phyloP scores from a whole-genome alignment of 2,329 filamentous ascomycete genomes.

The Beauveria pseudobassiana region DNA sequence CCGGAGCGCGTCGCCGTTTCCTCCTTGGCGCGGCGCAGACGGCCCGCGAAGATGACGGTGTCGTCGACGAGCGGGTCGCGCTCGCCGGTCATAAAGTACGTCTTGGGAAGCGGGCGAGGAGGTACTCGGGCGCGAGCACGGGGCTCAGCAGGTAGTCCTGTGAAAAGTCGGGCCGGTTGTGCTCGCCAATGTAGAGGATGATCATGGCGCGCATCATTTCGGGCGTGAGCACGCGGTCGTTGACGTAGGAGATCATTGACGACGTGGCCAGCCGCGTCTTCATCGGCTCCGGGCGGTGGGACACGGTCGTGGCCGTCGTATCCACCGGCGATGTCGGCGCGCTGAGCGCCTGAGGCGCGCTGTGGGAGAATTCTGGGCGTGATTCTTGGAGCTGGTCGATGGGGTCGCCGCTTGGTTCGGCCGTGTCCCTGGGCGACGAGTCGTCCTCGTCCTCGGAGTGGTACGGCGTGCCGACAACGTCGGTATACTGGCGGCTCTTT shows the following conservation, averaged over 20 bases:
- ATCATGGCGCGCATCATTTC: slow-evolving; percentile 99
- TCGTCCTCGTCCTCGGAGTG: slow-evolving; percentile 69
- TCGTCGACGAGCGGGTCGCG: slow-evolving; percentile 93
- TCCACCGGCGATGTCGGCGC: slow-evolving; percentile 13
- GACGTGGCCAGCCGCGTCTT: slow-evolving; percentile 87
- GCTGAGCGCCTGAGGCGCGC: slow-evolving; percentile 30
- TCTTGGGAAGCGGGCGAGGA: slow-evolving; percentile 84
- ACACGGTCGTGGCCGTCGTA: slow-evolving; percentile 26
- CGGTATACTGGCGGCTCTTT: slow-evolving; percentile 84
- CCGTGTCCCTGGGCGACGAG: slow-evolving; percentile 24
- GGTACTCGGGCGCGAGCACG: slow-evolving; percentile 75
- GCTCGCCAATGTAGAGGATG: slow-evolving; percentile 89
- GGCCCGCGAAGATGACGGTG: slow-evolving; percentile 89
- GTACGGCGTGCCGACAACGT: slow-evolving; percentile 75
- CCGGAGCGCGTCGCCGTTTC: slow-evolving; percentile 33
- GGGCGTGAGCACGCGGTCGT: slow-evolving; percentile 86
- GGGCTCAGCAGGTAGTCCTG: slow-evolving; percentile 88
- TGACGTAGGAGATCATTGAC: slow-evolving; percentile 97
- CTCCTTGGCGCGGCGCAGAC: slow-evolving; percentile 72
- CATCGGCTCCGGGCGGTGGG: slow-evolving; percentile 51
- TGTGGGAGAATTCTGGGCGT: slow-evolving; percentile 45
- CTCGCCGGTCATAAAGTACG: slow-evolving; percentile 89
- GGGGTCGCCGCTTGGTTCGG: slow-evolving; percentile 13
- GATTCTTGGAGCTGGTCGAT: slow-evolving; percentile 20
- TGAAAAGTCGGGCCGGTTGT: slow-evolving; percentile 86